Evolutionary conservation across 1,284 basidiomycete genomes (phyloP), one percentile per base, ranked within the genome.

Genomic region (Ustilago nuda): DNA sequence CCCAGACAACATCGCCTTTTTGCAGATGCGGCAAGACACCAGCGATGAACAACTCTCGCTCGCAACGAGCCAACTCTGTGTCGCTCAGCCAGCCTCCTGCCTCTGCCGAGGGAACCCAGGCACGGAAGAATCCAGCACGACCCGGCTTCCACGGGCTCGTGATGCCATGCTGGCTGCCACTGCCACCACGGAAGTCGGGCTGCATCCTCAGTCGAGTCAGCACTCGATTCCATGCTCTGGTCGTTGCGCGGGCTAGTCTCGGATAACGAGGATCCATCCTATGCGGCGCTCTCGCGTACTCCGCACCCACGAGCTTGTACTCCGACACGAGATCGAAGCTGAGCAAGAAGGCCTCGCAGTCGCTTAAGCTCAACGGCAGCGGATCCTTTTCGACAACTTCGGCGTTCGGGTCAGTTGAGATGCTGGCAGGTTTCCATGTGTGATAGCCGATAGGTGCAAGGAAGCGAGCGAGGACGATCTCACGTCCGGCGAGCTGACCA

Each of bases 1-100:
- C 86, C 59, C 80, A 76, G 11, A 87, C 84, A 53, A 87, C 76
- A 64, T 88, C 87, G 1, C 87, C 87, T 15, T 72, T 72, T 66
- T 78, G 74, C 8, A 83, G 69, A 30, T 84, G 69, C 8, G 74
- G 70, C 86, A 86, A 87, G 3, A 82, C 57, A 15, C 86, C 84
- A 35, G 83, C 76, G 43, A 81, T 72, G 73, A 83, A 85, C n/a
- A 85, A 80, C 71, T 85, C 82, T 8, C 78, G 60, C 73, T 85
- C 83, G 51, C 81, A 78, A 15, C 73, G 56, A 17, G 78, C 72
- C 30, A 85, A 60, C 69, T 85, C 83, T 4, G 70, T 72, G 60
- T 82, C 78, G 50, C 64, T 77, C 27, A 81, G n/a, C 78, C 81
- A 84, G 1, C 66, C 64, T 8, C 66, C 65, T 13, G 62, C 32